phyloP scores from a whole-genome alignment of 331 rosid genomes.

The Arachis monticola region DNA sequence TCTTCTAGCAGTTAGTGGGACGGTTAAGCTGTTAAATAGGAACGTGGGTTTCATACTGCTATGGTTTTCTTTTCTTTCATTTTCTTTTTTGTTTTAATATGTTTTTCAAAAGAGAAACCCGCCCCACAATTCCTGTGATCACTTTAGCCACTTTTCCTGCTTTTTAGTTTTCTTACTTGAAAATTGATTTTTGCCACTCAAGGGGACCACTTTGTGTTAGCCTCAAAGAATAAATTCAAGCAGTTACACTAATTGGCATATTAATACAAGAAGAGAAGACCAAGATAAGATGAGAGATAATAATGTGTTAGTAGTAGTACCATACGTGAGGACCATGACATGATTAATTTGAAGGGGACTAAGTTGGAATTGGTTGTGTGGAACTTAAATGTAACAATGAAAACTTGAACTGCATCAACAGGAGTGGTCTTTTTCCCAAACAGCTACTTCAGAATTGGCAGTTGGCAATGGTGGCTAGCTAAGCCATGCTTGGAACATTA shows the following conservation, averaged over 20 bases:
- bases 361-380: conserved; percentile 26
- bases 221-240: conserved; percentile 33
- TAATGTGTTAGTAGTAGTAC: background rate
- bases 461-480: conserved; percentile 13
- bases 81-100: background rate
- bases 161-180: conserved; percentile 46
- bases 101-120: conserved; percentile 89
- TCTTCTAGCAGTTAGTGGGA: conserved; percentile 44
- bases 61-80: background rate
- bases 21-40: conserved; percentile 63
- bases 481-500: background rate
- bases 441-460: conserved; percentile 18
- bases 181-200: conserved; percentile 44
- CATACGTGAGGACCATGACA: background rate
- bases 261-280: conserved; percentile 2
- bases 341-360: conserved; percentile 16
- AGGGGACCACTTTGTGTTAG: conserved; percentile 47
- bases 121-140: conserved; percentile 84
- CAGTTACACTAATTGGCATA: conserved; percentile 1
- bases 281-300: background rate
- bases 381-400: conserved; percentile 28
- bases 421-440: conserved; percentile 34
- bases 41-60: conserved; percentile 63
- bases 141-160: conserved; percentile 60
- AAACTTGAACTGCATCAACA: conserved; percentile 8